Conservation (phyloP, 2,329 filamentous ascomycete genomes). For the Colletotrichum lentis region DNA sequence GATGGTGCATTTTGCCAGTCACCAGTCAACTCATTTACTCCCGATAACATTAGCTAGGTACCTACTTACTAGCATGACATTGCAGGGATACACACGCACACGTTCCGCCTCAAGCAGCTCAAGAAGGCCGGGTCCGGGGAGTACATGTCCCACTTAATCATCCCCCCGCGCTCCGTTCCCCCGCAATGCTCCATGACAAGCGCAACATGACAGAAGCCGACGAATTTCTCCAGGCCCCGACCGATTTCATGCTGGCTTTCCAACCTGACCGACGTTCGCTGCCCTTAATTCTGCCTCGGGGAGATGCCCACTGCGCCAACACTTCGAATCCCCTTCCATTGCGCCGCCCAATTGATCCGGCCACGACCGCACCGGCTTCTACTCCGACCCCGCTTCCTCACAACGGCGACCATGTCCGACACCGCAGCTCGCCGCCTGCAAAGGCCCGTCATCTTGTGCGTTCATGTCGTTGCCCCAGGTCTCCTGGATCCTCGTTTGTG, state of each 20-base stretch:
- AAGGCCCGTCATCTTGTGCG: conserved; percentile 38
- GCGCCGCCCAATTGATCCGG: not conserved
- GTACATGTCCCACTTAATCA: not conserved
- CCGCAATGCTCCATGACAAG: conserved; percentile 15
- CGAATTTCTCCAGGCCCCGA: not conserved
- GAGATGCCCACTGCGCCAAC: conserved; percentile 21
- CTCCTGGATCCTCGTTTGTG: not conserved
- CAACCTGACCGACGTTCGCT: not conserved
- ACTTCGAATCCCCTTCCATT: not conserved
- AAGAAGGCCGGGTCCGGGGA: not conserved
- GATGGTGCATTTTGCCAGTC: not conserved
- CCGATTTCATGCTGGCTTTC: not conserved
- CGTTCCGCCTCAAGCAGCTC: not conserved
- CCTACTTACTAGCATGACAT: too few species aligned
- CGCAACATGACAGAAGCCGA: not conserved
- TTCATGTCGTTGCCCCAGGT: not conserved
- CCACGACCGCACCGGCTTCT: conserved; percentile 1
- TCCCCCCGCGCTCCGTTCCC: not conserved
- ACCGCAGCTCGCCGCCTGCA: conserved; percentile 31
- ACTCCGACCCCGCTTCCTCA: conserved; percentile 19
- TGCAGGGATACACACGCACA: not conserved
- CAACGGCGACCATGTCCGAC: conserved; percentile 33
- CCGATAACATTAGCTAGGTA: not conserved
- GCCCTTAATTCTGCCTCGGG: not conserved
- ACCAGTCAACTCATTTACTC: not conserved